A percentile compares a stretch with the other conserved stretches of the same genome.
phyloP scores from a whole-genome alignment of 768 basidiomycete species.

The Lactarius quietus region DNA sequence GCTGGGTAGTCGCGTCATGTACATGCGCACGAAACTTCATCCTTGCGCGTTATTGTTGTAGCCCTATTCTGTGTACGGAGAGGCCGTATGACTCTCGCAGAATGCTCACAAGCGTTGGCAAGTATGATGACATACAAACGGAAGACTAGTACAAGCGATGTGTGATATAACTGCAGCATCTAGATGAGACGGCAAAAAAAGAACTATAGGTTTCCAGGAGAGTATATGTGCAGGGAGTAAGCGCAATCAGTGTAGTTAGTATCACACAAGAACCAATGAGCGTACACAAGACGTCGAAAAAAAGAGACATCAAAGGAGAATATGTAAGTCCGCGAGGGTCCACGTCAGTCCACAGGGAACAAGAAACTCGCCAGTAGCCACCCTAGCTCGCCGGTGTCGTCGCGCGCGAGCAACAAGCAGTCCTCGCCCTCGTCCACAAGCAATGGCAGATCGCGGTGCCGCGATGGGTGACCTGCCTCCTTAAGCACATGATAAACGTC shows the following conservation, averaged over 20 bases:
- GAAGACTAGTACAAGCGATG: no score
- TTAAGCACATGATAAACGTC: slow-evolving; percentile 65
- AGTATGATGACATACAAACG: no score
- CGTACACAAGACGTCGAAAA: background rate
- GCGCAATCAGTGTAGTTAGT: background rate
- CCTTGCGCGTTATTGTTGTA: no score
- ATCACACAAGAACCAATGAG: background rate
- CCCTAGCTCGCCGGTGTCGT: slow-evolving; percentile 53
- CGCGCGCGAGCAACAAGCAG: slow-evolving; percentile 70
- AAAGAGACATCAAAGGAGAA: background rate
- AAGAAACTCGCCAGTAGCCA: slow-evolving; percentile 85
- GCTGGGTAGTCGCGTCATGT: no score
- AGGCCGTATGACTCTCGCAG: no score
- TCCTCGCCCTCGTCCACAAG: slow-evolving; percentile 76
- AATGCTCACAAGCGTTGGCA: no score
- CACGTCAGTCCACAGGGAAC: slow-evolving; percentile 50
- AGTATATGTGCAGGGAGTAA: background rate
- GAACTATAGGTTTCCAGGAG: background rate
- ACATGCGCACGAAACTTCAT: no score
- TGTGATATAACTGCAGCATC: no score
- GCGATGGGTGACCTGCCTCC: slow-evolving; percentile 76
- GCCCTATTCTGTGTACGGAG: no score
- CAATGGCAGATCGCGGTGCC: slow-evolving; percentile 67
- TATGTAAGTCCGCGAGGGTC: background rate
- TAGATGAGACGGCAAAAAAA: no score